phyloP scores from a whole-genome alignment of 805 yeast species.

The Dipodascus geniculatus region DNA sequence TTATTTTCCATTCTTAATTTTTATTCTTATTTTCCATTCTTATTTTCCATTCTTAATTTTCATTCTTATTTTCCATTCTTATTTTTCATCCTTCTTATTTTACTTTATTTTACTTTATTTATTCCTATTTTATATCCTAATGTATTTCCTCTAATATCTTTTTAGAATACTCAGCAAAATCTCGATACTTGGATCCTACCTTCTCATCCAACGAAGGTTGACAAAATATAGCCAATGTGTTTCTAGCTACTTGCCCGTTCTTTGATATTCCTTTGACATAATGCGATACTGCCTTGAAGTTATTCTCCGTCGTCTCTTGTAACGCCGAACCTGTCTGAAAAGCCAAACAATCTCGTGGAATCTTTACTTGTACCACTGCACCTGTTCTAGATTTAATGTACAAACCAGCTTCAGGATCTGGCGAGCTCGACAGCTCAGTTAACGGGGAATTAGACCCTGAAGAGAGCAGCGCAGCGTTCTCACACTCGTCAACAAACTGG shows the following conservation, averaged over 20 bases:
- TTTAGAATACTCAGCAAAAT: conserved; percentile 39
- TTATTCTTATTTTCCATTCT: too few species aligned
- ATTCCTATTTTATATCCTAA: conserved; percentile 8
- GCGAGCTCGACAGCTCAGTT: conserved; percentile 14
- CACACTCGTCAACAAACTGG: conserved; percentile 32
- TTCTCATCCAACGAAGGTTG: conserved; percentile 44
- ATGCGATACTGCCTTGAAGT: conserved; percentile 48
- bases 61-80: too few species aligned
- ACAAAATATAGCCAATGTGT: conserved; percentile 50
- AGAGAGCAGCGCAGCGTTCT: conserved; percentile 1
- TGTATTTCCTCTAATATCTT: conserved; percentile 33
- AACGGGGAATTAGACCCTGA: conserved; percentile 6
- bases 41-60: too few species aligned
- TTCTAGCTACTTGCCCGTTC: conserved; percentile 29
- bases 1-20: too few species aligned
- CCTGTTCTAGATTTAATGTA: conserved; percentile 38
- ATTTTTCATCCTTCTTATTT: neutral
- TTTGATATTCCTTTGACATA: conserved; percentile 34
- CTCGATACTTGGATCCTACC: conserved; percentile 31
- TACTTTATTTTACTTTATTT: too few species aligned
- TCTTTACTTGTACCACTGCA: conserved; percentile 35
- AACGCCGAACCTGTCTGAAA: conserved; percentile 52
- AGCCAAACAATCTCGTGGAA: conserved; percentile 44
- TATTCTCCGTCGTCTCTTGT: conserved; percentile 36
- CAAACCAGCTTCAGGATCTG: conserved; percentile 38